Evolutionary conservation across 352 stramenopile species (phyloP), one percentile per base, ranked within the genome.

Genomic region (Blastocystis sp.): DNA sequence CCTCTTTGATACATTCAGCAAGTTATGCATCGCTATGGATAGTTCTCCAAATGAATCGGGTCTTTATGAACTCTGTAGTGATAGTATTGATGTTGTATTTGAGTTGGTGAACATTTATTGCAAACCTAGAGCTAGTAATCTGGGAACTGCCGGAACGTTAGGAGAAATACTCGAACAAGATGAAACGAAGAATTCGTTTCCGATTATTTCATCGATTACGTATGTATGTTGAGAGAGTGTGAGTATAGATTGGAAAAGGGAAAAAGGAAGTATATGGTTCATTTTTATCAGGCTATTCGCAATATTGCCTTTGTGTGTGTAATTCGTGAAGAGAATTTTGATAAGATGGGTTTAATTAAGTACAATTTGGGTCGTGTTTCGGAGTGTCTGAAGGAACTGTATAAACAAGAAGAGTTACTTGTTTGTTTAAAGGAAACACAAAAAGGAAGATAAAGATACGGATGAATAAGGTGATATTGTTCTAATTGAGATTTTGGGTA

Each of bases 11-110:
- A 87, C 77, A 0, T 75, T 66, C 65, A 78, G 52, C 29, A 87
- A 87, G 56, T 51, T 87, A 46, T 87, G 77, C 49, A 78, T 87
- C 29, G 77, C 77, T 29, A 74, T 78, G 65, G 77, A 87, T 39
- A 78, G 59, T 51, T 57, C 77, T 21, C 77, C 77, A 2, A 87
- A 78, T 27, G 77, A 87, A 42, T 24, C 21, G 24, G 39, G 77
- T 43, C 27, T 87, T 12, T 87, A 87, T 54, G 77, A 87, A 61
- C 46, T 87, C 39, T 87, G 77, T 43, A 75, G 77, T 51, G 77
- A 87, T 54, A 87, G 65, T 43, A 87, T 87, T 51, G 77, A 87
- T 39, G 77, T 87, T 9, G 65, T 87, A 5, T 78, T 74, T 32
- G 77, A 87, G 29, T 51, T 87, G 35, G 59, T 78, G 19, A 77